These are phyloP conservation scores for Leonotis leonurus DNA, from an alignment of 257 asterid species.

Conservation along the genomic window DNA sequence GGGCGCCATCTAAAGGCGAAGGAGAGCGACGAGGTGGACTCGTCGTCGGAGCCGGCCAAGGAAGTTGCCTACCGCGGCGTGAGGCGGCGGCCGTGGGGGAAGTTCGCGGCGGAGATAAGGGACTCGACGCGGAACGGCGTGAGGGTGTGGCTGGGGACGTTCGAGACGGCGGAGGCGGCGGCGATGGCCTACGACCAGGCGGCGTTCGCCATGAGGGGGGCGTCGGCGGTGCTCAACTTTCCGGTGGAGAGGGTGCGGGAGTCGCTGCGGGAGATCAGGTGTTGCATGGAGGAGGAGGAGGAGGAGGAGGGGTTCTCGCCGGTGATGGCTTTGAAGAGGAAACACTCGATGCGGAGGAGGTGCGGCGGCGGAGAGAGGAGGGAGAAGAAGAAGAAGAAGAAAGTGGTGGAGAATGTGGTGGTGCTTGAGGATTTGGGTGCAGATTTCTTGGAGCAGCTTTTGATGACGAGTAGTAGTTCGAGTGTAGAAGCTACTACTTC, in stretches of 20 bases:
- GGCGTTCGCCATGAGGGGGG: constrained; percentile 62
- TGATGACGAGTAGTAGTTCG: constrained; percentile 32
- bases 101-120: constrained; percentile 78
- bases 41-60: no score
- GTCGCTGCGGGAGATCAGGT: constrained; percentile 45
- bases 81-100: constrained; percentile 83
- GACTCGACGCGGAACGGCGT: constrained; percentile 77
- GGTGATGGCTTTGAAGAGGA: constrained; percentile 66
- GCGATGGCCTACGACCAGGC: constrained; percentile 91
- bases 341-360: constrained; percentile 46
- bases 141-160: constrained; percentile 81
- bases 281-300: constrained; percentile 26
- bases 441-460: constrained; percentile 66
- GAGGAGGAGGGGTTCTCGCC: constrained; percentile 55
- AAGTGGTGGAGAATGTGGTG: constrained; percentile 45
- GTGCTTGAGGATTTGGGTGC: constrained; percentile 79
- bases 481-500: neutral
- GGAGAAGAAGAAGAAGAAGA: constrained; percentile 14
- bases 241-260: constrained; percentile 63
- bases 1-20: constrained; percentile 25
- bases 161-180: constrained; percentile 70
- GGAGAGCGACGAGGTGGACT: no score
- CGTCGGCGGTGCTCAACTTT: constrained; percentile 53
- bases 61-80: constrained; percentile 64
- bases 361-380: neutral